Conservation (phyloP, 169 alveolate genomes). For the Plasmodium chabaudi region DNA sequence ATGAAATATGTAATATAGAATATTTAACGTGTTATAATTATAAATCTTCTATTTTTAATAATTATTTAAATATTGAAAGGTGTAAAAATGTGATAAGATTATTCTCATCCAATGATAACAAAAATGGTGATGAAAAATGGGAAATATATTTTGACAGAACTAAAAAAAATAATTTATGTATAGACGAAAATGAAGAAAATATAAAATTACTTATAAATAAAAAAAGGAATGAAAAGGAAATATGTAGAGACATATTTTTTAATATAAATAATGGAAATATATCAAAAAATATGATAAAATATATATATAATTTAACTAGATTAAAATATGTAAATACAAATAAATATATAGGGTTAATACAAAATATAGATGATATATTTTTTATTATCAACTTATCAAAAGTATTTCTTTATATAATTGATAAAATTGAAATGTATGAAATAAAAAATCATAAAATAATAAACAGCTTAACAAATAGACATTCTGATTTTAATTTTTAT, state of each 20-base stretch:
- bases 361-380: constrained; percentile 14
- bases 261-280: constrained; percentile 14
- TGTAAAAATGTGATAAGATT: constrained; percentile 1
- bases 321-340: not conserved
- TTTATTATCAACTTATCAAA: constrained; percentile 24
- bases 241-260: constrained; percentile 22
- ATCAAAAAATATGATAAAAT: constrained; percentile 4
- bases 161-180: not conserved
- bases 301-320: constrained; percentile 19
- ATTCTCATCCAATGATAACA: not conserved
- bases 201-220: not conserved
- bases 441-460: not conserved
- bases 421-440: constrained; percentile 4
- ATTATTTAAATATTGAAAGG: constrained; percentile 4
- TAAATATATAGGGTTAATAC: constrained; percentile 2
- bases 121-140: not conserved
- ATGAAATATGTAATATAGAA: constrained; percentile 6
- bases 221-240: constrained; percentile 4
- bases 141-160: too few relatives aligned
- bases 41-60: constrained; percentile 18
- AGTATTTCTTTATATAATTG: constrained; percentile 6
- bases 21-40: constrained; percentile 20
- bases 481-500: not conserved
- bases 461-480: not conserved
- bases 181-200: not conserved